Evolutionary conservation across 2,329 filamentous ascomycete species (phyloP).

Genomic region (Rasamsonia emersonii): DNA sequence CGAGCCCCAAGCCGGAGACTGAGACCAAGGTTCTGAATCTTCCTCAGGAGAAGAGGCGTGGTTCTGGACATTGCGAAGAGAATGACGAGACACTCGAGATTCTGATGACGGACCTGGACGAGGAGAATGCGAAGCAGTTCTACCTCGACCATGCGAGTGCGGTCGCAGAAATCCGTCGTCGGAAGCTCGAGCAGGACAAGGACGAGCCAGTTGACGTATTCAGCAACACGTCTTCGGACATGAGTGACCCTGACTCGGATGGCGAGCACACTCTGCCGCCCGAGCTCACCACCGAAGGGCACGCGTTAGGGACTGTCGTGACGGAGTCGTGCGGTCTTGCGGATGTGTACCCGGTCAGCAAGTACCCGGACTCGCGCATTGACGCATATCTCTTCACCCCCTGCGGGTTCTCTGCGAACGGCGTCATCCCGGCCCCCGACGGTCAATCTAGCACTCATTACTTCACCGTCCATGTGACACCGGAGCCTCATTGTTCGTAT

Average conservation of each 20-base stretch:
- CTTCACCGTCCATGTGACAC: slow-evolving; percentile 97
- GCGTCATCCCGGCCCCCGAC: slow-evolving; percentile 73
- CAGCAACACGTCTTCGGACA: slow-evolving; percentile 60
- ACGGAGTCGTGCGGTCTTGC: slow-evolving; percentile 83
- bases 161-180: slow-evolving; percentile 75
- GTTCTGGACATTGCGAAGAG: slow-evolving; percentile 23
- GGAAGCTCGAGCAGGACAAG: slow-evolving; percentile 57
- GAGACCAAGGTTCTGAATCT: slow-evolving; percentile 52
- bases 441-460: slow-evolving; percentile 63
- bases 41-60: slow-evolving; percentile 29
- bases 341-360: slow-evolving; percentile 74
- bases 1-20: slow-evolving; percentile 55
- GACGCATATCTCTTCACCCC: slow-evolving; percentile 95
- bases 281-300: slow-evolving; percentile 82
- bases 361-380: slow-evolving; percentile 86
- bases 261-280: slow-evolving; percentile 48
- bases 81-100: slow-evolving; percentile 50
- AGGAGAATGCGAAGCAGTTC: slow-evolving; percentile 58
- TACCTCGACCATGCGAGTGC: slow-evolving; percentile 75
- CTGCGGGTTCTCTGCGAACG: slow-evolving; percentile 95
- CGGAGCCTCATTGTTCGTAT: slow-evolving; percentile 93
- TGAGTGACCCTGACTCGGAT: slow-evolving; percentile 50
- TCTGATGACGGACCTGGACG: slow-evolving; percentile 60
- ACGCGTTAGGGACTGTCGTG: slow-evolving; percentile 84
- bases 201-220: slow-evolving; percentile 64